Conservation (phyloP, 306 rosid genomes). For the Hippophae tibetana region DNA sequence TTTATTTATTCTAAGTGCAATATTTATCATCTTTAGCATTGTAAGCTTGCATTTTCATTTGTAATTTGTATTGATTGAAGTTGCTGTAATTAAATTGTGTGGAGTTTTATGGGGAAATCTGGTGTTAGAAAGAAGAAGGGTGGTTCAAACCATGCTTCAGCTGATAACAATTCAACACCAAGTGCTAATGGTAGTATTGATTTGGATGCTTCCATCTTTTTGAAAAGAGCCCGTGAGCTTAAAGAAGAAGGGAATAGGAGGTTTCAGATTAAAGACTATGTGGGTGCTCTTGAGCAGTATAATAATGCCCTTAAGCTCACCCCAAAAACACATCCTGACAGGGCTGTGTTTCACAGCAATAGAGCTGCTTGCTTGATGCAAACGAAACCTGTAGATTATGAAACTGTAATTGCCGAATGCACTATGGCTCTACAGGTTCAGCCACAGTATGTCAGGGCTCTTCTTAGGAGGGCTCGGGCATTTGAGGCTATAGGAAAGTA, state of each 20-base stretch:
- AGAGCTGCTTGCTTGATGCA: conserved; percentile 94
- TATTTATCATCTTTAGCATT: neutral
- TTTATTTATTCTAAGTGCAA: neutral
- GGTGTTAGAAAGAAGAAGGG: conserved; percentile 88
- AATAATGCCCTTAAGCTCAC: conserved; percentile 73
- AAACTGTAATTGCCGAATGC: conserved; percentile 81
- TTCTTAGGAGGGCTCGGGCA: conserved; percentile 76
- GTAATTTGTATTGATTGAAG: neutral
- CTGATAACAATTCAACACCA: conserved; percentile 33
- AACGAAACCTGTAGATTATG: conserved; percentile 86
- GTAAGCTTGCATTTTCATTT: conserved; percentile 10
- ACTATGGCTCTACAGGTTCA: conserved; percentile 85
- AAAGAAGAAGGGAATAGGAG: conserved; percentile 86
- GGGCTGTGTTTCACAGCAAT: conserved; percentile 89
- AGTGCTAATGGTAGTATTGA: conserved; percentile 58
- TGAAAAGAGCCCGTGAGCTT: conserved; percentile 88
- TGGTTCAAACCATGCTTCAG: conserved; percentile 43
- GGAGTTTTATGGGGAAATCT: conserved; percentile 70
- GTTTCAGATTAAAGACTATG: conserved; percentile 73
- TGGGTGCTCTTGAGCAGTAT: conserved; percentile 83
- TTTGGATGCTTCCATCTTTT: conserved; percentile 64
- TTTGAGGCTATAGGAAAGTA: conserved; percentile 73
- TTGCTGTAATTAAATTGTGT: conserved; percentile 5
- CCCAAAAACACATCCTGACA: conserved; percentile 69
- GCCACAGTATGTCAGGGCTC: conserved; percentile 72